Conservation (phyloP, 2,329 filamentous ascomycete species). For the Verticillium albo-atrum region DNA sequence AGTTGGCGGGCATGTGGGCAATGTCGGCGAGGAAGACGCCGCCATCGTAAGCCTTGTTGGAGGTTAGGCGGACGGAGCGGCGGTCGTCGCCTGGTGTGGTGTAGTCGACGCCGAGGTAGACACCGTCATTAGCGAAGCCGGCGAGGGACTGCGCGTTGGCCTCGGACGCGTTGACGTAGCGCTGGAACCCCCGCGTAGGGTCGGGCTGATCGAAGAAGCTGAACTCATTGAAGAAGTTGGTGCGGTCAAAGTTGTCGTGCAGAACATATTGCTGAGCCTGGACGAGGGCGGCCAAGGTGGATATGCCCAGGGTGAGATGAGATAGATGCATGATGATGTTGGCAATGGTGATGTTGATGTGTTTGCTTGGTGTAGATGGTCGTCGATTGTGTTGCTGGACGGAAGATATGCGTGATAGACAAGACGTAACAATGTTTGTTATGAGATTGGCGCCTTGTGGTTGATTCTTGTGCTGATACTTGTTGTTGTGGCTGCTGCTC, state of each 20-base stretch:
- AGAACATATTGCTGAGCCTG: conserved; percentile 35
- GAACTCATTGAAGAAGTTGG: conserved; percentile 54
- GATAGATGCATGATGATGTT: not conserved
- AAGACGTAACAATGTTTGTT: not conserved
- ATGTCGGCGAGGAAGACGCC: conserved; percentile 72
- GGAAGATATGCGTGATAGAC: not conserved
- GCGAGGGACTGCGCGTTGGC: conserved; percentile 57
- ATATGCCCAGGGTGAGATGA: conserved; percentile 3
- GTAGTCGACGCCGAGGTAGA: conserved; percentile 69
- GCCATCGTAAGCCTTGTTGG: conserved; percentile 60
- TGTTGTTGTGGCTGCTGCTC: not conserved
- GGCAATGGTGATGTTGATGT: not conserved
- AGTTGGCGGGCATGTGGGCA: conserved; percentile 67
- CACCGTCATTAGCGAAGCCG: conserved; percentile 45
- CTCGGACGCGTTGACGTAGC: conserved; percentile 56
- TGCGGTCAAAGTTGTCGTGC: conserved; percentile 41
- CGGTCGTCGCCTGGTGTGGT: conserved; percentile 58
- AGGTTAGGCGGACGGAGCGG: conserved; percentile 64
- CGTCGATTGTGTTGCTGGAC: not conserved
- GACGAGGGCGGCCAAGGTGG: conserved; percentile 22
- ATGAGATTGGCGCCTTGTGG: not conserved
- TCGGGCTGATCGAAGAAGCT: conserved; percentile 55
- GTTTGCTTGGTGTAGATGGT: not conserved
- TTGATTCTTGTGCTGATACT: not conserved
- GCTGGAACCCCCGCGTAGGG: conserved; percentile 71